Base-by-base conservation (phyloP, 768 basidiomycete species). In the Amanita pallidorosea region DNA sequence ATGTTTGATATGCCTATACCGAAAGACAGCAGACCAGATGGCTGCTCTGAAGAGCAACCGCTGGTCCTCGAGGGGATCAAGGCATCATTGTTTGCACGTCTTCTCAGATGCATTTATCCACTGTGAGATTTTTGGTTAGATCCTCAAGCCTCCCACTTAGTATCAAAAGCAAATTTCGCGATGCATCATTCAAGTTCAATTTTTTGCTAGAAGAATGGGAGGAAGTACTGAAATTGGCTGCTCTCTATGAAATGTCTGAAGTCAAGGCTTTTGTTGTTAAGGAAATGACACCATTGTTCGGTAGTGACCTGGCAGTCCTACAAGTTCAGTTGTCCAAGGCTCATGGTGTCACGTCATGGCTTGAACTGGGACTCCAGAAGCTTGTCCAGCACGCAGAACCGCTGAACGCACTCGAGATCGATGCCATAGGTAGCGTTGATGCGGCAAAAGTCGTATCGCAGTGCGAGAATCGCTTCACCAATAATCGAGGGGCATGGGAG, bases 151-250 rank as follows among this genome's bases (percentile, higher is more conserved):
- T 7, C n/a, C 18, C 17, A 31, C 22, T 45, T 22, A 27, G 15
- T 23, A 6, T 27, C 13, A 3, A 8, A 25, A 45, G 43, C 4
- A 20, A 25, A 20, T 25, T 15, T 6, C n/a, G n/a, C 29, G 27
- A 25, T 3, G 17, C 5, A 45, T 22, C 22, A 1, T 41, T 41
- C 18, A n/a, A 34, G 18, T 25, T 31, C 1, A 3, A 15, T 5
- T 27, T 47, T 7, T 22, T 34, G 5, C 34, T 36, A 9, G 61
- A 63, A 5, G 61, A 61, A 45, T 73, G 72, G 75, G 53, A 66
- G 9, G 61, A 66, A 0, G 62, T 69, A 20, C 56, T 70, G 18
- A 67, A 67, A 52, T 54, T 74, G 23, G 58, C 71, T 6, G 63
- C 58, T 7, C 64, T 67, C 58, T 74, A 73, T 69, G 56, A 59